Evolutionary conservation across 441 rosid species (phyloP), one percentile per base, ranked within the genome.

Genomic region (Adansonia rubrostipa): DNA sequence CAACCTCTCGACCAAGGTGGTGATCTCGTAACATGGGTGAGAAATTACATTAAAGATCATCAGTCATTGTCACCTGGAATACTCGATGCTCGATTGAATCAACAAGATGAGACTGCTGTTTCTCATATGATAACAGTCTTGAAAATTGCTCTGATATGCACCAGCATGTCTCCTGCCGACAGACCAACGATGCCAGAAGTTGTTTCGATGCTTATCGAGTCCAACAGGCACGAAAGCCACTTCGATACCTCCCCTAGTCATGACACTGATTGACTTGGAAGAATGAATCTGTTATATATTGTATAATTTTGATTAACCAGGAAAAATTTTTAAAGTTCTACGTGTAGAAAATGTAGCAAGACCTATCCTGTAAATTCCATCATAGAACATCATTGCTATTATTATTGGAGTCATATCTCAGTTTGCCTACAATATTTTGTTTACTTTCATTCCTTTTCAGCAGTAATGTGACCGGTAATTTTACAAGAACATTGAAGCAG

Each of bases 111-210:
- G 47, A 84, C 50, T 4, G 80, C 77, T 0, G 81, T 87, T 3
- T 84, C 89, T 24, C 98, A 94, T 82, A 94, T 93, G 97, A 84
- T 88, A 57, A 86, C 82, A 3, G 92, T 94, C 66, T 81, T 92
- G 71, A 94, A 92, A 82, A 87, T 94, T 77, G 99, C 97, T 40
- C 75, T 96, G 40, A 80, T 86, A 20, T 96, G 98, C 92, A 96
- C 98, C 10, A 93, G 79, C 24, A 76, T 79, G 76, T 88, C 97
- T 60, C 98, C 99, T 1, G 74, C 74, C 0, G 93, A 88, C 11
- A 86, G 98, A 24, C 99, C 98, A 63, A 84, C 97, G 0, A 96
- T 94, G 98, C 84, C 95, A 69, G 94, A 92, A 86, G 98, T 92
- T 76, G 98, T 94, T 75, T 79, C 63, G 62, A 88, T 90, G 95